Base-by-base conservation (phyloP, 805 yeast species). In the Sugiyamaella mastotermitis region DNA sequence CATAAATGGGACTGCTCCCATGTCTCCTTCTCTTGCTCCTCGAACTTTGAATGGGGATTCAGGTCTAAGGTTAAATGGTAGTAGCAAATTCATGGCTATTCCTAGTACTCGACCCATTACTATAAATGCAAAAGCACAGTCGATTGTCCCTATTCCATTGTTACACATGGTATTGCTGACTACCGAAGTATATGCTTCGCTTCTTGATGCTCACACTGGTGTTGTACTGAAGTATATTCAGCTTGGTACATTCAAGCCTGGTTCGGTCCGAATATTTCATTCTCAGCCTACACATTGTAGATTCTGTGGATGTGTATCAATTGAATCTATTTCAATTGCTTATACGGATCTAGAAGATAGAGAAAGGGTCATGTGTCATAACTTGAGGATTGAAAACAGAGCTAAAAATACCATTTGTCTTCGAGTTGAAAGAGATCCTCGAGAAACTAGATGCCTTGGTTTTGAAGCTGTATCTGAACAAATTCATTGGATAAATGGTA, bases 401-500 rank as follows among this genome's bases (percentile, higher is more conserved):
- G 86, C 94, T 7, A 82, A 83, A 52, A 81, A 76, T 40, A 80
- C 75, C 48, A 86, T 86, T 28, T 86, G 96, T 58, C 61, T 86
- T 39, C 74, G 95, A 59, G 94, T 83, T 27, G 96, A 86, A 60
- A 80, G 96, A 72, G 96, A 86, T 60, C 85, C 90, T 2, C 72
- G 94, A 51, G 96, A 86, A 61, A 83, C 84, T 26, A 74, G 95
- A 64, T 86, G 96, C 61, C 68, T 82, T 28, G 95, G 95, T 19
- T 83, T 86, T 55, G 84, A 78, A 38, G 74, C 81, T 1, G 85
- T 77, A 5, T 66, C 71, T 14, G 94, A 85, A 52, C 76, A 74
- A 35, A 80, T 75, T 41, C 75, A 77, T 56, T 79, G 84, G 76
- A 65, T 77, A 29, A 69, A 70, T 19, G 62, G 72, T 42, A 77